A percentile compares a stretch with the other conserved stretches of the same genome.
Conservation (phyloP, 1,284 basidiomycete species). For the Ceratobasidium theobromae region DNA sequence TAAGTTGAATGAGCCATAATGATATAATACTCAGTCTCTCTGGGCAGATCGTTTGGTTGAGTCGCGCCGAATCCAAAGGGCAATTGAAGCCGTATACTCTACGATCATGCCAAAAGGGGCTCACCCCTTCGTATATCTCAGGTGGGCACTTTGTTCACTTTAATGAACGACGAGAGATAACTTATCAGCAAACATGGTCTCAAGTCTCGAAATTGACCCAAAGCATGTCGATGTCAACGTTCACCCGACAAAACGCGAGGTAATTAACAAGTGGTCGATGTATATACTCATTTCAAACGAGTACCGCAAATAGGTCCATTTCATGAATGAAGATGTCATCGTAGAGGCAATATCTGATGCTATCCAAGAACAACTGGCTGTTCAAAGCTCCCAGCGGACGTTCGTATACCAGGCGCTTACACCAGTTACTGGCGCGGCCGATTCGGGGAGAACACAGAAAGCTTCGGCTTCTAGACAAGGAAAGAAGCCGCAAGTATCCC, state of each 20-base stretch:
- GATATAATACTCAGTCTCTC: neutral
- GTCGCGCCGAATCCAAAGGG: constrained; percentile 81
- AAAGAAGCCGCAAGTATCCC: constrained; percentile 36
- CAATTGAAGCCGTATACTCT: constrained; percentile 85
- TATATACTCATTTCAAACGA: neutral
- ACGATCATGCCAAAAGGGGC: constrained; percentile 89
- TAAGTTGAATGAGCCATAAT: constrained; percentile 47
- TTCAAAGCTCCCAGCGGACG: constrained; percentile 63
- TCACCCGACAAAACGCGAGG: constrained; percentile 95
- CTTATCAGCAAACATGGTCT: too few relatives aligned
- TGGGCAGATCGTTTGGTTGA: constrained; percentile 88
- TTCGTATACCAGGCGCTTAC: constrained; percentile 72
- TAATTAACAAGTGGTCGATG: neutral
- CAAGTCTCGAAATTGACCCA: constrained; percentile 80
- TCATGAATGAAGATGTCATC: constrained; percentile 89
- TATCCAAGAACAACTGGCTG: constrained; percentile 66
- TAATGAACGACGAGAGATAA: too few relatives aligned
- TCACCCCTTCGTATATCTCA: constrained; percentile 90
- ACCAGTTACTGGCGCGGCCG: constrained; percentile 5
- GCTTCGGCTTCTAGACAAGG: constrained; percentile 39
- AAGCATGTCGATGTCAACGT: constrained; percentile 95
- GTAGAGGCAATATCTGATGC: constrained; percentile 77
- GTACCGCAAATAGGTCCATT: constrained; percentile 62
- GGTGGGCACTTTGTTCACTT: constrained; percentile 60
- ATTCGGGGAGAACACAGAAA: neutral